A percentile compares a stretch with the other conserved stretches of the same genome.
Conservation (phyloP, 768 basidiomycete genomes). For the Boletus huronensis region DNA sequence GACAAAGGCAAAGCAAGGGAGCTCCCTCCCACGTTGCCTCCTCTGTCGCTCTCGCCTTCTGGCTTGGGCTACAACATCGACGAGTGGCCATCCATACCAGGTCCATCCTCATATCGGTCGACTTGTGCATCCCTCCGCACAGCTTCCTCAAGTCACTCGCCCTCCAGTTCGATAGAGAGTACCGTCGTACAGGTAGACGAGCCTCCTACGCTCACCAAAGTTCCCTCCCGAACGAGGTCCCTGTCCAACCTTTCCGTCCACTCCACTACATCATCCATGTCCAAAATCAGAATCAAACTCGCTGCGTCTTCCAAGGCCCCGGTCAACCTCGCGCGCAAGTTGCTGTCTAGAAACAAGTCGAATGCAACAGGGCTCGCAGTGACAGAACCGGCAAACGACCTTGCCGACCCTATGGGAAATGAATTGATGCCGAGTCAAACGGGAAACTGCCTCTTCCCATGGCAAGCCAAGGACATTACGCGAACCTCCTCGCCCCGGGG, state of each 20-base stretch:
- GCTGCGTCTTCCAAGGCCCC: constrained; percentile 39
- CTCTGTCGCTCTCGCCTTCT: constrained; percentile 57
- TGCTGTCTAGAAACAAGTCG: constrained; percentile 44
- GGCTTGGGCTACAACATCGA: constrained; percentile 44
- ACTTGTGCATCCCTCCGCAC: constrained; percentile 38
- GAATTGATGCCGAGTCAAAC: constrained; percentile 26
- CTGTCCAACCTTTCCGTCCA: constrained; percentile 51
- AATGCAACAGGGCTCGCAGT: constrained; percentile 15
- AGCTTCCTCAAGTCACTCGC: constrained; percentile 22
- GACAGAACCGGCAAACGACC: constrained; percentile 3
- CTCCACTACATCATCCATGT: constrained; percentile 45
- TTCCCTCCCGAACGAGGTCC: constrained; percentile 50
- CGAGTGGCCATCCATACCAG: constrained; percentile 35
- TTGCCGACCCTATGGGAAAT: constrained; percentile 7
- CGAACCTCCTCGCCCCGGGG: constrained; percentile 10
- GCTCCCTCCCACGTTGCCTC: constrained; percentile 59
- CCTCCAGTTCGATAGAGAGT: constrained; percentile 13
- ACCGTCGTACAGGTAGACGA: constrained; percentile 11
- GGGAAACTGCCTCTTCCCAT: constrained; percentile 40
- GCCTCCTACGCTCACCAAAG: constrained; percentile 21
- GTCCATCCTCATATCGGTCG: constrained; percentile 36
- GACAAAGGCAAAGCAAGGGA: constrained; percentile 56
- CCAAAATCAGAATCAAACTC: constrained; percentile 47
- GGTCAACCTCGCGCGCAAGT: constrained; percentile 53
- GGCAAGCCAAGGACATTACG: constrained; percentile 36